Evolutionary conservation across 139 green algal genomes (phyloP), one percentile per base, ranked within the genome.

Genomic region (Desmodesmus armatus): DNA sequence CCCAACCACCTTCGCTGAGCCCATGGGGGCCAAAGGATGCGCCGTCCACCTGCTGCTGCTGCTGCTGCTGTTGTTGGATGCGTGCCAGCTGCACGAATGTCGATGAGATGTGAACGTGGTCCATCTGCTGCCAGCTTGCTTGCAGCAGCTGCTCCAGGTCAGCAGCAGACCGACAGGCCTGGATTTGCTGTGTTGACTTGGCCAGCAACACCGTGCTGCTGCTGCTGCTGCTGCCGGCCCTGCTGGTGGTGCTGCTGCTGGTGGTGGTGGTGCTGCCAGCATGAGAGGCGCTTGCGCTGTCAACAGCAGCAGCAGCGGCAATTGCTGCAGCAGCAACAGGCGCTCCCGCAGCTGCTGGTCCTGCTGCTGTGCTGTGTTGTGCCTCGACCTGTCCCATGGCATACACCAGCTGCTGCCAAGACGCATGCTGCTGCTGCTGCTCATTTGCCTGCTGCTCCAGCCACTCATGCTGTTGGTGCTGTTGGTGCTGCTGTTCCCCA

Each of bases 81-180:
- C 35, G 66, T 37, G 80, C 88, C 35, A 91, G 84, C 58, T 81
- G 80, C 19, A 85, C 79, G 23, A 86, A 69, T 33, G 80, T 80
- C 2, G 88, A 84, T 31, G 72, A 60, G 21, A 89, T 58, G 67
- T 89, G 88, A 21, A 88, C 77, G 19, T 72, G 25, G 7, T 89
- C 80, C 31, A 91, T 37, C 17, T 33, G n/a, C 6, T 40, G 9
- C 49, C 53, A 73, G 6, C 82, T 33, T 41, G 53, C 15, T 15
- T 63, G 19, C 27, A 91, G 27, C 82, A 91, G 78, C 40, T 15
- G 21, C 43, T 76, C 27, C 3, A 87, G 17, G 6, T n/a, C 60
- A 31, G 55, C 39, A n/a, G 53, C 40, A 31, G 19, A 23, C 7
- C 29, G 51, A 49, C 44, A 60, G 27, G n/a, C 33, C 31, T 65